phyloP scores from a whole-genome alignment of 345 rosid species.

The Stellera chamaejasme region DNA sequence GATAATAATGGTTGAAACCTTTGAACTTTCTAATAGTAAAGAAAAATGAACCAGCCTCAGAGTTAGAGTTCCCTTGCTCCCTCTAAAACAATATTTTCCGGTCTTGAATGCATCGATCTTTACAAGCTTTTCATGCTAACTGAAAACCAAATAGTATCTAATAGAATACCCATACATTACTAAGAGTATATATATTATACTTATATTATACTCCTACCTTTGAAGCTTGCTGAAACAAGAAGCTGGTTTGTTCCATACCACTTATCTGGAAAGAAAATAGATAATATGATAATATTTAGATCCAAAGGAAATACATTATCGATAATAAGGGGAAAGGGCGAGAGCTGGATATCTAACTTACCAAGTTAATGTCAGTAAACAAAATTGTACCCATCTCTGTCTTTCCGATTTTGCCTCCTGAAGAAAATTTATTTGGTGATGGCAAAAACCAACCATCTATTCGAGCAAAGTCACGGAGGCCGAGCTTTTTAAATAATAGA shows the following conservation, averaged over 20 bases:
- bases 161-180: too few relatives aligned
- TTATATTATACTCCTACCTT: conserved; percentile 38
- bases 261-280: conserved; percentile 55
- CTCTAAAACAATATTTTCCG: too few relatives aligned
- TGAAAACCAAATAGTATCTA: too few relatives aligned
- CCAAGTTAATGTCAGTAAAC: conserved; percentile 92
- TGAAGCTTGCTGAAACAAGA: conserved; percentile 95
- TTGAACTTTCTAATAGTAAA: too few relatives aligned
- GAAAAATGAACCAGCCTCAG: too few relatives aligned
- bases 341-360: conserved; percentile 20
- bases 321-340: conserved; percentile 1
- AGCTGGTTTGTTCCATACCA: conserved; percentile 99
- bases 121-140: too few relatives aligned
- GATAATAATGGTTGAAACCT: too few relatives aligned
- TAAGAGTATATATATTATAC: conserved; percentile 8
- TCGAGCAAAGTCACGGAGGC: conserved; percentile 85
- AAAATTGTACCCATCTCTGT: conserved; percentile 39
- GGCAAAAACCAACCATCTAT: conserved; percentile 97
- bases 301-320: not conserved
- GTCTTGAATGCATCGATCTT: too few relatives aligned
- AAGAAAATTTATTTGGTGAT: conserved; percentile 30
- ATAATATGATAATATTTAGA: conserved; percentile 2
- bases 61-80: too few relatives aligned
- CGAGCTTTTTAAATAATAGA: conserved; percentile 58
- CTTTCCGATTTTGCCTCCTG: conserved; percentile 36